Evolutionary conservation across 1,139 yeast species (phyloP).

Genomic region (Suhomyces bokatorum): DNA sequence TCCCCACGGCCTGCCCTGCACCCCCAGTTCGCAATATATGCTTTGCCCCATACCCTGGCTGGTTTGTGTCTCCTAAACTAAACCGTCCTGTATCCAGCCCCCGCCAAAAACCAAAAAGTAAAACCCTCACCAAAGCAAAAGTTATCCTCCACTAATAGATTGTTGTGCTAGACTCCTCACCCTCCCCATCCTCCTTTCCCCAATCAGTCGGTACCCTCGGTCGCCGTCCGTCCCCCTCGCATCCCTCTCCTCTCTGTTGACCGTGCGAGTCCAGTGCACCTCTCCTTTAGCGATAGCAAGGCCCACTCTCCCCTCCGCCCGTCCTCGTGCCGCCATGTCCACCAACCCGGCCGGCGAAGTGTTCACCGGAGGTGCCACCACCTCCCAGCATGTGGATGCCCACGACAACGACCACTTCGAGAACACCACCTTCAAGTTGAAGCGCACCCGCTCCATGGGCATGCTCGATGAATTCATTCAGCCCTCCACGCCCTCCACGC

Average conservation of each 20-base stretch:
- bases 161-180: slow-evolving; percentile 4
- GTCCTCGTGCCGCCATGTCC: slow-evolving; percentile 6
- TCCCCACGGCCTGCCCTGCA: no score
- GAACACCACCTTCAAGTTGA: slow-evolving; percentile 71
- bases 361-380: slow-evolving; percentile 51
- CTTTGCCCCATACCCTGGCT: slow-evolving; percentile 1
- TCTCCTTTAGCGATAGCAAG: background rate
- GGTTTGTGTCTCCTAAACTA: slow-evolving; percentile 9
- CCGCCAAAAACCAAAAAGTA: slow-evolving; percentile 6
- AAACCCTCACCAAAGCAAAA: slow-evolving; percentile 10
- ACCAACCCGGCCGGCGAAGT: slow-evolving; percentile 32
- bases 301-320: background rate
- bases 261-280: background rate
- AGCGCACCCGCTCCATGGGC: slow-evolving; percentile 84
- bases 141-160: slow-evolving; percentile 7
- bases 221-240: slow-evolving; percentile 2
- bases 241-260: background rate
- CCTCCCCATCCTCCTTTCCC: background rate
- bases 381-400: slow-evolving; percentile 67
- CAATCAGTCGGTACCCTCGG: slow-evolving; percentile 2
- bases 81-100: slow-evolving; percentile 7
- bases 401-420: slow-evolving; percentile 71
- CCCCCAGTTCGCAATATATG: background rate
- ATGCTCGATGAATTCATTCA: slow-evolving; percentile 70
- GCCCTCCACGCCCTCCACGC: slow-evolving; percentile 18